phyloP scores from a whole-genome alignment of 352 stramenopile genomes.

The Phytophthora sp. region DNA sequence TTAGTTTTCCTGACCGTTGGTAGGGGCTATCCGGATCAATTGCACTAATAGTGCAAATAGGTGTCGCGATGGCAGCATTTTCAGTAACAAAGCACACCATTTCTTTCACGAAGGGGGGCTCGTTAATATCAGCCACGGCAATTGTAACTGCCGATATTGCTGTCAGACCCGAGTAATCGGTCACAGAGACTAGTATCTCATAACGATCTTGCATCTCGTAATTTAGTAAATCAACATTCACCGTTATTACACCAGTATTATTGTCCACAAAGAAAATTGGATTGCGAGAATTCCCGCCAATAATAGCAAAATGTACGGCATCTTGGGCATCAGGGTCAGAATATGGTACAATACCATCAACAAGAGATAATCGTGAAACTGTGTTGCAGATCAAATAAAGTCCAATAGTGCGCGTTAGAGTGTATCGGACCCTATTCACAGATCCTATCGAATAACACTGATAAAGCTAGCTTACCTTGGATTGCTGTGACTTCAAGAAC shows the following conservation, averaged over 20 bases:
- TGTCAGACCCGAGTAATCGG: conserved; percentile 7
- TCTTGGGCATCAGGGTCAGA: conserved; percentile 22
- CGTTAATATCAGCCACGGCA: conserved; percentile 22
- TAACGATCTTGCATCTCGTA: conserved; percentile 20
- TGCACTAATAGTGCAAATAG: conserved; percentile 17
- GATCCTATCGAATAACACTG: no score
- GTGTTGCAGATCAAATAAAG: not conserved
- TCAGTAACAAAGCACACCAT: conserved; percentile 20
- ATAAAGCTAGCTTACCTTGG: no score
- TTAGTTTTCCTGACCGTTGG: conserved; percentile 5
- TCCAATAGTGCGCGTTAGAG: no score
- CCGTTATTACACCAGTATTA: conserved; percentile 12
- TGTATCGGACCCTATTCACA: no score
- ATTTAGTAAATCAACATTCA: conserved; percentile 26
- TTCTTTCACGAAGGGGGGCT: conserved; percentile 17
- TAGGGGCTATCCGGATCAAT: conserved; percentile 21
- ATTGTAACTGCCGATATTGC: conserved; percentile 16
- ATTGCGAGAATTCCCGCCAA: conserved; percentile 7
- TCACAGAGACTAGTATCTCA: conserved; percentile 23
- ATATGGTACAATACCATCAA: conserved; percentile 14
- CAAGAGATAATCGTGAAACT: conserved; percentile 19
- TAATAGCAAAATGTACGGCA: conserved; percentile 19
- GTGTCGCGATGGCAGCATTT: conserved; percentile 7
- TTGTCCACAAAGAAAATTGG: conserved; percentile 33
- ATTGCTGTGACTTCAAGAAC: conserved; percentile 42